phyloP scores from a whole-genome alignment of 2,329 filamentous ascomycete species.

The Thielaviopsis ethacetica region DNA sequence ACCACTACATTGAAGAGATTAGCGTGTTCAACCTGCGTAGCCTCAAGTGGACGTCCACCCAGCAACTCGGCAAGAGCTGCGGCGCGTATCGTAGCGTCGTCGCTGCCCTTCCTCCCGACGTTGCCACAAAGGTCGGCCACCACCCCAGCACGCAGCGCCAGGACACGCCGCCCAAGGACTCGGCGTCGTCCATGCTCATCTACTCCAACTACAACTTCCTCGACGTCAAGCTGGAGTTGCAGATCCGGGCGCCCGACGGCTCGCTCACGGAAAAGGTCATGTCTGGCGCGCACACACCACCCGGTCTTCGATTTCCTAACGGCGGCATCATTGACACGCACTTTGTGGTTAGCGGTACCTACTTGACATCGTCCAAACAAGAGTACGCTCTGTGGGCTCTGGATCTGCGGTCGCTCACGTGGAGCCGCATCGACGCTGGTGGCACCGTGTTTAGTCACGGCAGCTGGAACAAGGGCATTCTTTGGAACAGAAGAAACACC shows the following conservation, averaged over 20 bases:
- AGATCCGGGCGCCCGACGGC: constrained; percentile 73
- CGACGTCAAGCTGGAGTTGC: constrained; percentile 88
- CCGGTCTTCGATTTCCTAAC: constrained; percentile 86
- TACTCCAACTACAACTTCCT: constrained; percentile 99
- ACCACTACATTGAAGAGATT: constrained; percentile 97
- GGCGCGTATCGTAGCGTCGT: constrained; percentile 94
- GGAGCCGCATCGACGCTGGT: constrained; percentile 91
- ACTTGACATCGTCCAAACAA: constrained; percentile 92
- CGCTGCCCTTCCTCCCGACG: constrained; percentile 56
- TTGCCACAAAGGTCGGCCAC: constrained; percentile 50
- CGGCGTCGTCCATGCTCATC: constrained; percentile 69
- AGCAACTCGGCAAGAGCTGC: constrained; percentile 75
- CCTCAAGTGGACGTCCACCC: constrained; percentile 87
- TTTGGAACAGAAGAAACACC: constrained; percentile 86
- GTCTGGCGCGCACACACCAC: constrained; percentile 73
- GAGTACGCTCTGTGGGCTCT: constrained; percentile 96
- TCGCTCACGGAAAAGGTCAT: constrained; percentile 75
- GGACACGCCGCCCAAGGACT: constrained; percentile 26
- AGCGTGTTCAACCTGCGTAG: constrained; percentile 95
- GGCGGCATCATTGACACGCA: constrained; percentile 90
- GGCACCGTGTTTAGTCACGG: constrained; percentile 90
- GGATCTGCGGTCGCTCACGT: constrained; percentile 72
- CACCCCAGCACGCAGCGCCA: constrained; percentile 24
- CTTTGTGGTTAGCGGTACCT: constrained; percentile 94
- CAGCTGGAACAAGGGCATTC: constrained; percentile 88